Conservation (phyloP, 78 protist species). For the slime mould (Dictyostelium discoideum) region DNA sequence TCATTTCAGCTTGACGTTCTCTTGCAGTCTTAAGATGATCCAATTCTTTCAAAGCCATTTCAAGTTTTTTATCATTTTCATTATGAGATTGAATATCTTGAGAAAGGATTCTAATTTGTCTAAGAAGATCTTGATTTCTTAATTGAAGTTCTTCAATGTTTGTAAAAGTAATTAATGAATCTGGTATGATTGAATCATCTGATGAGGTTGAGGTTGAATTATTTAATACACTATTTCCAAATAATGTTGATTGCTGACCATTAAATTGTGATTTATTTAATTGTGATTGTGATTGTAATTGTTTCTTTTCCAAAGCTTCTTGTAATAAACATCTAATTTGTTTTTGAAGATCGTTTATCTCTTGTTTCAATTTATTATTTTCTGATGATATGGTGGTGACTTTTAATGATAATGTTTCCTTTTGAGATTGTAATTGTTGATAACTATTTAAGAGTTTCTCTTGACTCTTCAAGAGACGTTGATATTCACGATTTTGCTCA, state of each 20-base stretch:
- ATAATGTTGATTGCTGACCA: background rate
- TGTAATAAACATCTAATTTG: constrained; percentile 45
- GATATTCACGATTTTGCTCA: constrained; percentile 60
- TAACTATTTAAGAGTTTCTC: constrained; percentile 51
- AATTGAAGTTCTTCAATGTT: constrained; percentile 65
- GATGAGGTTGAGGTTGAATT: background rate
- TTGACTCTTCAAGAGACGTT: constrained; percentile 61
- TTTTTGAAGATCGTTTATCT: constrained; percentile 39
- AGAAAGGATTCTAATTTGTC: constrained; percentile 27
- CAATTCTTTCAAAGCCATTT: constrained; percentile 36
- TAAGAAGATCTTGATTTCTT: constrained; percentile 46
- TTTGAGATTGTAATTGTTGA: constrained; percentile 52
- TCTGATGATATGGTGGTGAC: background rate
- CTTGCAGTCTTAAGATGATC: background rate
- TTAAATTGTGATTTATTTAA: background rate
- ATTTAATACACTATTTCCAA: background rate
- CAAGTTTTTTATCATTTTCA: constrained; percentile 37
- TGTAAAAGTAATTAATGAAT: constrained; percentile 37
- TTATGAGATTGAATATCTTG: background rate
- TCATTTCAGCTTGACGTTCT: constrained; percentile 55
- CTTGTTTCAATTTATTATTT: constrained; percentile 14
- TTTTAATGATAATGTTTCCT: constrained; percentile 38
- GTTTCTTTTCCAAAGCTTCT: constrained; percentile 41
- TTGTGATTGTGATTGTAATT: background rate
- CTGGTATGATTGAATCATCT: constrained; percentile 60